Conservation (phyloP, 176 grass and related monocot genomes). For the Pontederia crassipes region DNA sequence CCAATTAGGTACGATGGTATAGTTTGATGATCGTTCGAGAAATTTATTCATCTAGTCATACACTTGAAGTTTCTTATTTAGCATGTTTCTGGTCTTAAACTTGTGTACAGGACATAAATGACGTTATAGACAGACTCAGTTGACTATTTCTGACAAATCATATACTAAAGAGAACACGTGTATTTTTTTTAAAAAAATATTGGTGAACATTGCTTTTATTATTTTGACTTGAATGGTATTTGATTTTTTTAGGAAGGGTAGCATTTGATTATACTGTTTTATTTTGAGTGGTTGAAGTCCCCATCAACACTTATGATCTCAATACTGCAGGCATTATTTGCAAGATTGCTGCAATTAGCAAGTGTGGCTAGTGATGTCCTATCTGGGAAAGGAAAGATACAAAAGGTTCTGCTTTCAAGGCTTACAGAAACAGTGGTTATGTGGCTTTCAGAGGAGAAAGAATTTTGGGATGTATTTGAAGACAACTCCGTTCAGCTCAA, state of each 20-base stretch:
- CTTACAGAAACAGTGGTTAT: constrained; percentile 87
- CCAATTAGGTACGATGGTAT: too few relatives aligned
- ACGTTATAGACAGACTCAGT: background rate
- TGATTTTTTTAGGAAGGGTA: background rate
- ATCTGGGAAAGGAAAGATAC: constrained; percentile 80
- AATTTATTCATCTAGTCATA: too few relatives aligned
- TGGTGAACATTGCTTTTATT: background rate
- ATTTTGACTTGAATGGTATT: background rate
- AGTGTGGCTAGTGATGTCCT: constrained; percentile 81
- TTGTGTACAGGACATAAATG: background rate
- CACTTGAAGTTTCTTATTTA: too few relatives aligned
- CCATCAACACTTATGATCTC: background rate
- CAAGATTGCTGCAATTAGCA: constrained; percentile 76
- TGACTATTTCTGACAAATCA: background rate
- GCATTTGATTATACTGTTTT: too few relatives aligned
- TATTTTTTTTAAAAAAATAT: background rate
- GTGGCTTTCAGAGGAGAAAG: constrained; percentile 90
- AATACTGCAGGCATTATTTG: constrained; percentile 69
- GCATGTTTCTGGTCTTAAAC: too few relatives aligned
- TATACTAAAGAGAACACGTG: background rate
- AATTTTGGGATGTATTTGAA: constrained; percentile 87
- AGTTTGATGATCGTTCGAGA: too few relatives aligned
- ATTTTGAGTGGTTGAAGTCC: background rate
- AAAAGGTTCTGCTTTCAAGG: constrained; percentile 78
- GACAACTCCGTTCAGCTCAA: constrained; percentile 47